Conservation (phyloP, 768 basidiomycete genomes). For the Xerocomellus intermedius region DNA sequence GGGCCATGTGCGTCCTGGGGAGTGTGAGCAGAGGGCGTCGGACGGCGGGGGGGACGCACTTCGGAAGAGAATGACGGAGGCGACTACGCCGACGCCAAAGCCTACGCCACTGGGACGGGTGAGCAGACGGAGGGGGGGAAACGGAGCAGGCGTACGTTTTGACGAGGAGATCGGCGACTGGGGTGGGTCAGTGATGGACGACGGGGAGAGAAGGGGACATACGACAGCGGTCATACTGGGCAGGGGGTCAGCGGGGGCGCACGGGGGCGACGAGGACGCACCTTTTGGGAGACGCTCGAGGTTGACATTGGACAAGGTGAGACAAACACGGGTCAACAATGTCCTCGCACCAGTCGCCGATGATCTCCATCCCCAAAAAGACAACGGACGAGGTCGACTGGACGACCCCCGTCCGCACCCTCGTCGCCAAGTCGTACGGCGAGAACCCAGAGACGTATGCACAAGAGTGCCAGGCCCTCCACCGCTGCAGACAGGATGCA, state of each 20-base stretch:
- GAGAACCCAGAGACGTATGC: slow-evolving; percentile 90
- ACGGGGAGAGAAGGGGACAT: slow-evolving; percentile 39
- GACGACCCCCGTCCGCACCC: slow-evolving; percentile 79
- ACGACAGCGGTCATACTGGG: slow-evolving; percentile 84
- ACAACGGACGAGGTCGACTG: slow-evolving; percentile 97
- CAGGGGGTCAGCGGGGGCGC: too few relatives aligned
- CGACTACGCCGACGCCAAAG: slow-evolving; percentile 84
- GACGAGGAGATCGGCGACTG: slow-evolving; percentile 80
- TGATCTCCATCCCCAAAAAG: slow-evolving; percentile 92
- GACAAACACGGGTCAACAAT: slow-evolving; percentile 40
- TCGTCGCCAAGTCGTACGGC: slow-evolving; percentile 90
- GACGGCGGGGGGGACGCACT: slow-evolving; percentile 51
- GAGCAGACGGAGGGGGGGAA: background rate
- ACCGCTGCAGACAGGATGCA: slow-evolving; percentile 93
- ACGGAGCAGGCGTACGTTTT: slow-evolving; percentile 63
- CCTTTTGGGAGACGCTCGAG: slow-evolving; percentile 92
- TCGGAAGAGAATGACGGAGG: slow-evolving; percentile 88
- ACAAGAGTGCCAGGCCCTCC: slow-evolving; percentile 78
- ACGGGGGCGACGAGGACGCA: slow-evolving; percentile 24
- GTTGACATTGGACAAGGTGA: slow-evolving; percentile 42
- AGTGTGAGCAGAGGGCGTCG: slow-evolving; percentile 1
- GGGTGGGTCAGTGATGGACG: background rate
- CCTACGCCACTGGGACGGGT: slow-evolving; percentile 67
- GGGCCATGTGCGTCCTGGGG: slow-evolving; percentile 86
- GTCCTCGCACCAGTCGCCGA: slow-evolving; percentile 81